Conservation (phyloP, 2,329 filamentous ascomycete genomes). For the Fusarium protoensiforme region DNA sequence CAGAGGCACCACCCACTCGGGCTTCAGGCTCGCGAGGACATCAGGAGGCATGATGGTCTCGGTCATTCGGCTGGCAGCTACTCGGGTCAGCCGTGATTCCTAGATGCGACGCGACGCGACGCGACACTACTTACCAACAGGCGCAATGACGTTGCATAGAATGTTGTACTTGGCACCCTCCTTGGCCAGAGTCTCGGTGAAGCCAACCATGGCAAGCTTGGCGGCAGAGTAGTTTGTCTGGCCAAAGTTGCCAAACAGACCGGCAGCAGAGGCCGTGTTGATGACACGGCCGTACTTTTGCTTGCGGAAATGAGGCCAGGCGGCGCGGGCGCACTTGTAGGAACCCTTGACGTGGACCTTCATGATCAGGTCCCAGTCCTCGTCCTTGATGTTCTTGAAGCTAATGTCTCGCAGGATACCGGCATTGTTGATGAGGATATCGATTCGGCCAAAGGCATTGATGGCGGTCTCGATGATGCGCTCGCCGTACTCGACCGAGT, state of each 20-base stretch:
- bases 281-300: slow-evolving; percentile 98
- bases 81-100: slow-evolving; percentile 21
- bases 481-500: slow-evolving; percentile 92
- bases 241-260: slow-evolving; percentile 94
- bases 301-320: slow-evolving; percentile 98
- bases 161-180: slow-evolving; percentile 99
- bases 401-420: slow-evolving; percentile 94
- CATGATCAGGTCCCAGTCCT: slow-evolving; percentile 96
- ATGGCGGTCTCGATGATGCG: slow-evolving; percentile 93
- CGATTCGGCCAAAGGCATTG: slow-evolving; percentile 84
- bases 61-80: slow-evolving; percentile 93
- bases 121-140: slow-evolving; percentile 66
- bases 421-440: slow-evolving; percentile 97
- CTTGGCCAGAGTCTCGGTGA: slow-evolving; percentile 97
- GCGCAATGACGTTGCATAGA: slow-evolving; percentile 91
- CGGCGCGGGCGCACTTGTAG: slow-evolving; percentile 94
- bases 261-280: slow-evolving; percentile 96
- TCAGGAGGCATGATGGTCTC: slow-evolving; percentile 96
- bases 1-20: slow-evolving; percentile 94
- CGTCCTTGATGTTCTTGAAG: slow-evolving; percentile 99
- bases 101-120: neutral
- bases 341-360: slow-evolving; percentile 92
- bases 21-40: slow-evolving; percentile 84
- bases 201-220: slow-evolving; percentile 94
- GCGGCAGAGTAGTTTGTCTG: slow-evolving; percentile 98